Evolutionary conservation across 148 eudicot genomes (phyloP), one percentile per base, ranked within the genome.

Genomic region (Vaccinium darrowii): DNA sequence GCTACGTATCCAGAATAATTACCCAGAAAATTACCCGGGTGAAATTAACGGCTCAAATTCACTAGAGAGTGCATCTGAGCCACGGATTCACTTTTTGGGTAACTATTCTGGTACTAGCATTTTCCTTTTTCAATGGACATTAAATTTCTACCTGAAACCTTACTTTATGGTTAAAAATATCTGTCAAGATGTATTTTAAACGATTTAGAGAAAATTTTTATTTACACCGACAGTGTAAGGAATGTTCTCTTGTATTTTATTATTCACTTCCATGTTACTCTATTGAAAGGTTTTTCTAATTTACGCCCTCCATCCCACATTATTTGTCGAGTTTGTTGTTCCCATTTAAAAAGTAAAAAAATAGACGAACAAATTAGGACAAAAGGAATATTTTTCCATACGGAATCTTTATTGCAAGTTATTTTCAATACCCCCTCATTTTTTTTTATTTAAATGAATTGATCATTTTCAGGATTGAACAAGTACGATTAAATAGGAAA

Each of bases 401-500:
- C 47, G 47, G 2, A 43, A 43, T 57, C 19, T 57, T 5, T 3
- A 1, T 62, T 21, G 1, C 10, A 21, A 62, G n/a, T 62, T 11
- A 21, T 62, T 62, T 62, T 62, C 23, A 2, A 52, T 43, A 65
- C 49, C 27, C 6, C 10, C n/a, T 50, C n/a, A 3, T 47, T 1
- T 60, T n/a, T 60, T 30, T 50, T 15, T 30, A n/a, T 30, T 33
- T 33, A 33, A 19, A 15, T 2, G 11, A 14, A 57, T 3, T 19
- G 7, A 6, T 60, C 14, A 58, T 78, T 78, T 88, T 84, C 97
- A 96, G 98, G 91, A 91, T 95, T 60, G 98, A 95, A 83, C 91
- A 94, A 88, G 98, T 94, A 82, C 90, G 96, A 71, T 80, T 95
- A 8, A 88, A 93, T 87, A 81, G 98, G 50, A 95, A 93, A 80